phyloP scores from a whole-genome alignment of 169 alveolate species.

The Cryptosporidium ubiquitum region DNA sequence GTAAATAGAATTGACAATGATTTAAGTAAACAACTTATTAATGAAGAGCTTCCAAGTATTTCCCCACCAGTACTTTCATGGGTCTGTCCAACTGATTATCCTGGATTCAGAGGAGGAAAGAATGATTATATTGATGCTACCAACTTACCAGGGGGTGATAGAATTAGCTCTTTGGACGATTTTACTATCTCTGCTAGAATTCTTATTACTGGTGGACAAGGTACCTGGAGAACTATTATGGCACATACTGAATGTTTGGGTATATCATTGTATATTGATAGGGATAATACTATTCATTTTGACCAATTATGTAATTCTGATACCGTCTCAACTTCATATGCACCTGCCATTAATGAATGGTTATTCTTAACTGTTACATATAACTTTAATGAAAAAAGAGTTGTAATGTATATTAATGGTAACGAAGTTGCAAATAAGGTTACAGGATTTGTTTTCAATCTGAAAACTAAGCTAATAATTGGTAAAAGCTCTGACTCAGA shows the following conservation, averaged over 20 bases:
- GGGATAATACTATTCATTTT: constrained; percentile 69
- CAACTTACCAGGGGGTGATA: constrained; percentile 77
- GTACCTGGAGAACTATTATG: constrained; percentile 74
- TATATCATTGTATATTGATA: constrained; percentile 64
- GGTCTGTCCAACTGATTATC: constrained; percentile 75
- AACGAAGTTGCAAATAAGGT: constrained; percentile 69
- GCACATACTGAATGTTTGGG: constrained; percentile 74
- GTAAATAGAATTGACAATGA: not conserved
- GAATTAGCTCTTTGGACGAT: constrained; percentile 75
- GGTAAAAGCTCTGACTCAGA: constrained; percentile 72
- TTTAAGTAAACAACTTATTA: constrained; percentile 3
- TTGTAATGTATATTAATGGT: constrained; percentile 67
- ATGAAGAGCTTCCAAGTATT: constrained; percentile 52
- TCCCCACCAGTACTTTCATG: constrained; percentile 61
- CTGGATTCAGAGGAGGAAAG: constrained; percentile 79
- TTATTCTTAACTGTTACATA: constrained; percentile 66
- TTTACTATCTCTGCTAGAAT: constrained; percentile 77
- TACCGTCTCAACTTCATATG: constrained; percentile 59
- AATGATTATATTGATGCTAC: constrained; percentile 79
- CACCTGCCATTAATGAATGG: constrained; percentile 68
- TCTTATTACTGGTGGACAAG: constrained; percentile 75
- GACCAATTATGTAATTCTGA: constrained; percentile 70
- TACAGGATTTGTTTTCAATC: constrained; percentile 55
- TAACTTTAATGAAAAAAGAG: constrained; percentile 53
- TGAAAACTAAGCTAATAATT: constrained; percentile 58